Percentiles rank a stretch among this genome's conserved stretches.
These are phyloP conservation scores for Sporothrix luriei DNA, from an alignment of 2,329 filamentous ascomycete species.

Conservation along the genomic window DNA sequence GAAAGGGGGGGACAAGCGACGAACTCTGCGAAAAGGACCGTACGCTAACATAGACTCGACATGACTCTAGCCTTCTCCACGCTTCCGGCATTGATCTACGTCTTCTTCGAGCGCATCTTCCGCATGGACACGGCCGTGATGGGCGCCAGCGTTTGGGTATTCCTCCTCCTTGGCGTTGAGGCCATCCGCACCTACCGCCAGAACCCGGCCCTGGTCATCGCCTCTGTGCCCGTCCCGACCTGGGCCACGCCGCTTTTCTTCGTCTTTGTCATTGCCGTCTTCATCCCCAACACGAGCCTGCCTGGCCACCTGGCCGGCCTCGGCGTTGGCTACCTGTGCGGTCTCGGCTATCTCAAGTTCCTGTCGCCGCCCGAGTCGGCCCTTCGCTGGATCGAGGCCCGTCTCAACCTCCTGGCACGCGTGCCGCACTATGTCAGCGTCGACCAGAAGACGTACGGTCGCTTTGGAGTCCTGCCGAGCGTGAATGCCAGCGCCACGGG, in stretches of 20 bases:
- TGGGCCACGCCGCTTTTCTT: slow-evolving; percentile 86
- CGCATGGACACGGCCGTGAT: slow-evolving; percentile 72
- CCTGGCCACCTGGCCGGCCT: slow-evolving; percentile 85
- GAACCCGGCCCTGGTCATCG: slow-evolving; percentile 74
- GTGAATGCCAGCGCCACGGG: slow-evolving; percentile 41
- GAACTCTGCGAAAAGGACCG: background rate
- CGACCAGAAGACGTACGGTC: slow-evolving; percentile 92
- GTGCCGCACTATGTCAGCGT: slow-evolving; percentile 91
- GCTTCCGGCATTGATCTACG: slow-evolving; percentile 79
- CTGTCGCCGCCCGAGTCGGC: slow-evolving; percentile 87
- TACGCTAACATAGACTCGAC: background rate
- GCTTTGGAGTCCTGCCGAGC: slow-evolving; percentile 81
- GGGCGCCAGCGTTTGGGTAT: slow-evolving; percentile 91
- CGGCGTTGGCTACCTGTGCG: slow-evolving; percentile 86
- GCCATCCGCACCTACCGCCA: slow-evolving; percentile 80
- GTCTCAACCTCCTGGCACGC: slow-evolving; percentile 79
- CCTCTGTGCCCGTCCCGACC: slow-evolving; percentile 73
- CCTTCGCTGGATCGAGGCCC: slow-evolving; percentile 83
- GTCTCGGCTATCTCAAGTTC: slow-evolving; percentile 84
- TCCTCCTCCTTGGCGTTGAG: slow-evolving; percentile 81
- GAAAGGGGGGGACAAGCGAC: background rate
- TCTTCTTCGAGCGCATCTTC: slow-evolving; percentile 75
- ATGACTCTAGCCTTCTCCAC: slow-evolving; percentile 66
- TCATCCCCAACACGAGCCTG: slow-evolving; percentile 80
- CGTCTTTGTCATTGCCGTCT: slow-evolving; percentile 70